These are phyloP conservation scores for Microdochium bolleyi DNA, from an alignment of 2,329 filamentous ascomycete genomes.

Conservation along the genomic window DNA sequence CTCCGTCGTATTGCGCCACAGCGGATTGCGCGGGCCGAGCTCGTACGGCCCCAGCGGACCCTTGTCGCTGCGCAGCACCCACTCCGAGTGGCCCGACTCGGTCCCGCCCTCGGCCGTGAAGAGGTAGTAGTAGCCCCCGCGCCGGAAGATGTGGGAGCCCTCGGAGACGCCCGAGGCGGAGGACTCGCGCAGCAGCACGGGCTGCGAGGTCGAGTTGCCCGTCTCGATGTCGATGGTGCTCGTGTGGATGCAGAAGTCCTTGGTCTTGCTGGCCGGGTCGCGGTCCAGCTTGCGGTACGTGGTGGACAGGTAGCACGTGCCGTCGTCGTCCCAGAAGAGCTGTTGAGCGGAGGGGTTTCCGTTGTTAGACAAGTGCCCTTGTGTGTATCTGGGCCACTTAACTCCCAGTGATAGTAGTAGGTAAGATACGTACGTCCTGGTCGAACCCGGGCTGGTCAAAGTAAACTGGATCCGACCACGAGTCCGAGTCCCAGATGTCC, in stretches of 20 bases:
- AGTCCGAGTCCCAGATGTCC: constrained; percentile 40
- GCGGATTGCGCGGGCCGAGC: constrained; percentile 27
- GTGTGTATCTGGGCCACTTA: too few relatives aligned
- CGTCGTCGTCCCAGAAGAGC: constrained; percentile 41
- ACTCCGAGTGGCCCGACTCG: constrained; percentile 42
- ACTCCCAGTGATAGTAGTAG: too few relatives aligned
- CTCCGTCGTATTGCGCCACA: constrained; percentile 35
- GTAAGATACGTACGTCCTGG: too few relatives aligned
- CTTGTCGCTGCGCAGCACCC: constrained; percentile 36
- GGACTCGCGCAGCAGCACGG: too few relatives aligned
- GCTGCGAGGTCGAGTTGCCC: too few relatives aligned
- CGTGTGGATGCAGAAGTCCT: too few relatives aligned
- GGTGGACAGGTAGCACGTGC: constrained; percentile 40
- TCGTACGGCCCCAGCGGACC: constrained; percentile 42
- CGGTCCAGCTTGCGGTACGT: too few relatives aligned
- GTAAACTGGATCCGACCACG: constrained; percentile 45
- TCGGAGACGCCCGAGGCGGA: constrained; percentile 30
- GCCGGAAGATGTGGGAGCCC: constrained; percentile 29
- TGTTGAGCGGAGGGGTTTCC: too few relatives aligned
- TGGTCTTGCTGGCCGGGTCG: too few relatives aligned
- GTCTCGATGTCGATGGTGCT: too few relatives aligned
- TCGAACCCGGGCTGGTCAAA: constrained; percentile 47
- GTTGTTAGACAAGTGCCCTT: too few relatives aligned
- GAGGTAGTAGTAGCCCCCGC: constrained; percentile 26
- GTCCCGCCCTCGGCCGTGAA: constrained; percentile 32